Percentiles rank a stretch among this genome's conserved stretches.
These are phyloP conservation scores for Solanum aculeatissimum DNA, from an alignment of 305 asterid genomes.

Conservation along the genomic window DNA sequence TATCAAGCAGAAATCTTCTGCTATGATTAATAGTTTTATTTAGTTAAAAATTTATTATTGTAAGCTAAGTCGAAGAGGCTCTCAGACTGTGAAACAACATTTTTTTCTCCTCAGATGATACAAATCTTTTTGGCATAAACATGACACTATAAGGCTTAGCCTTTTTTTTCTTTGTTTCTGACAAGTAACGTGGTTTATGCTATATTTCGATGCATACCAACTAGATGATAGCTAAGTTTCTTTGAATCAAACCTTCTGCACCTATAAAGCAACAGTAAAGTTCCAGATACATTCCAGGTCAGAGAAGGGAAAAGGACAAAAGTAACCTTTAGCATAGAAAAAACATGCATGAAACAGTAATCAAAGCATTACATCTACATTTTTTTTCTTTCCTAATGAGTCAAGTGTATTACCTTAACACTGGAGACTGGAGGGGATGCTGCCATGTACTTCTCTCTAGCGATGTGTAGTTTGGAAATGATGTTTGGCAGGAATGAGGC, in stretches of 20 bases:
- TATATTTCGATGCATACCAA: not conserved
- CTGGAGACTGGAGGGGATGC: constrained; percentile 11
- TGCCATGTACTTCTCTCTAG: constrained; percentile 20
- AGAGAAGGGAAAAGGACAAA: not conserved
- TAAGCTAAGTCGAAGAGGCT: not conserved
- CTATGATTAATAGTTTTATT: not conserved
- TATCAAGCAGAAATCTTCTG: not conserved
- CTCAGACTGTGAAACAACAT: not conserved
- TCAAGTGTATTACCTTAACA: constrained; percentile 11
- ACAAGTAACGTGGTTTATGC: not conserved
- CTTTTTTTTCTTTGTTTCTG: not conserved
- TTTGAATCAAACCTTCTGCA: not conserved
- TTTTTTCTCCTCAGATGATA: not conserved
- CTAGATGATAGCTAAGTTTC: not conserved
- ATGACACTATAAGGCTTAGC: not conserved
- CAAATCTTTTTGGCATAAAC: not conserved
- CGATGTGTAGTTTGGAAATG: constrained; percentile 8
- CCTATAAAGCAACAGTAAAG: not conserved
- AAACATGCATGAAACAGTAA: not conserved
- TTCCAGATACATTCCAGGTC: not conserved
- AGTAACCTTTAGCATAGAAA: not conserved
- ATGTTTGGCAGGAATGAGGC: constrained; percentile 14
- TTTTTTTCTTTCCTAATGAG: not conserved
- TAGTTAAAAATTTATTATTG: not conserved
- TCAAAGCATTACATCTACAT: not conserved